A percentile compares a stretch with the other conserved stretches of the same genome.
These are phyloP conservation scores for Globisporangium acanthophoron DNA, from an alignment of 352 stramenopile species.

Conservation along the genomic window DNA sequence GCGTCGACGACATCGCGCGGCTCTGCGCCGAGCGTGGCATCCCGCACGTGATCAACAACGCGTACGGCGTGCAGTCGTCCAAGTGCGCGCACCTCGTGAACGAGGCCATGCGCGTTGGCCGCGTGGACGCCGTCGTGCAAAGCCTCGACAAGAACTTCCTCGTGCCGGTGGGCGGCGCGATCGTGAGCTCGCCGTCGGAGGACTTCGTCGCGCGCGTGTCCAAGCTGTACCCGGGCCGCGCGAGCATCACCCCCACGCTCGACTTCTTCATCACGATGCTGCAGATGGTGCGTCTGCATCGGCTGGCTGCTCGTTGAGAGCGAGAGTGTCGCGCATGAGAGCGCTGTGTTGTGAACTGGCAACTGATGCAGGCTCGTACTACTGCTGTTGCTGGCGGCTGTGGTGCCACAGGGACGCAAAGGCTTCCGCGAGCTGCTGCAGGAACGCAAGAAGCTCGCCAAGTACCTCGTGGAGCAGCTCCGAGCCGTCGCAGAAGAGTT, in stretches of 20 bases:
- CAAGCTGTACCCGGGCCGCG: conserved; percentile 94
- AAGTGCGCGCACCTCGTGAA: conserved; percentile 93
- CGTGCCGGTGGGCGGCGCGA: conserved; percentile 93
- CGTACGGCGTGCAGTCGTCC: conserved; percentile 96
- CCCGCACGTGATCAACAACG: conserved; percentile 98
- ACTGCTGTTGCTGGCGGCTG: neutral
- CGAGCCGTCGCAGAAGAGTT: conserved; percentile 69
- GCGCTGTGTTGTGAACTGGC: neutral
- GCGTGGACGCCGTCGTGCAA: conserved; percentile 96
- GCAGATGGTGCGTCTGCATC: conserved; percentile 86
- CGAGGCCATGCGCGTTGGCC: conserved; percentile 80
- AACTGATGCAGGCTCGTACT: neutral
- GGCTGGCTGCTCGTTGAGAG: neutral
- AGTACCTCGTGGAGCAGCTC: conserved; percentile 75
- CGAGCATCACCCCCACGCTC: conserved; percentile 91
- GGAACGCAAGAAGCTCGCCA: conserved; percentile 74
- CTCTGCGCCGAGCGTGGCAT: conserved; percentile 79
- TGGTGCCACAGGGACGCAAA: conserved; percentile 33
- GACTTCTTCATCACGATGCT: conserved; percentile 99
- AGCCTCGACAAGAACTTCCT: conserved; percentile 99
- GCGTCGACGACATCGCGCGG: conserved; percentile 90
- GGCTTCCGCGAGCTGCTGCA: conserved; percentile 88
- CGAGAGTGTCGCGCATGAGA: neutral
- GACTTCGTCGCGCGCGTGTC: conserved; percentile 82
- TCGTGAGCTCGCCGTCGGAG: conserved; percentile 70